Percentiles rank a stretch among this genome's conserved stretches.
Evolutionary conservation across 768 basidiomycete genomes (phyloP).

Genomic region (Boletus sp.): DNA sequence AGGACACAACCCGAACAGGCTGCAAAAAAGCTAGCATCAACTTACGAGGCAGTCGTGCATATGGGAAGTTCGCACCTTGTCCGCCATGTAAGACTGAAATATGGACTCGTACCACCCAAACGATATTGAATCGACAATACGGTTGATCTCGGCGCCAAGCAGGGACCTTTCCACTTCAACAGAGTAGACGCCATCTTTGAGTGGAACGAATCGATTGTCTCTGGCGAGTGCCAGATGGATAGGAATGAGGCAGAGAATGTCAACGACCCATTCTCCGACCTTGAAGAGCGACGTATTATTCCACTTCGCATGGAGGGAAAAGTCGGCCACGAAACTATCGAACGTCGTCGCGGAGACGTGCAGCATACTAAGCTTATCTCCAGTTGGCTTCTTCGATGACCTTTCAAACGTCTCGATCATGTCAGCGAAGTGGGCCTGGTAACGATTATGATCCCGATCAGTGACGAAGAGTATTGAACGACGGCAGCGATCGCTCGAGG

Average conservation of each 20-base stretch:
- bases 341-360: slow-evolving; percentile 31
- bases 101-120: slow-evolving; percentile 67
- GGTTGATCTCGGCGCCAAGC: slow-evolving; percentile 55
- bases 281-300: slow-evolving; percentile 35
- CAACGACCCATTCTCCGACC: slow-evolving; percentile 60
- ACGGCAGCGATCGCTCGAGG: slow-evolving; percentile 28
- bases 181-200: slow-evolving; percentile 55
- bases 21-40: slow-evolving; percentile 17
- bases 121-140: slow-evolving; percentile 52
- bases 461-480: slow-evolving; percentile 45
- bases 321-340: slow-evolving; percentile 17
- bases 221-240: slow-evolving; percentile 59
- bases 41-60: not conserved
- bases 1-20: slow-evolving; percentile 63
- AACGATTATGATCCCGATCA: slow-evolving; percentile 33
- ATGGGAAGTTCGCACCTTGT: slow-evolving; percentile 37
- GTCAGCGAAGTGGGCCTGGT: slow-evolving; percentile 40
- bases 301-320: slow-evolving; percentile 18
- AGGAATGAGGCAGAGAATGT: slow-evolving; percentile 59
- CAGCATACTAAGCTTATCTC: slow-evolving; percentile 39
- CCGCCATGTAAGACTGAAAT: slow-evolving; percentile 59
- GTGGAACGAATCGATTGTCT: slow-evolving; percentile 58
- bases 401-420: slow-evolving; percentile 47
- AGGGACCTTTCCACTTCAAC: slow-evolving; percentile 47
- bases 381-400: slow-evolving; percentile 50